Evolutionary conservation across 2,329 filamentous ascomycete genomes (phyloP), one percentile per base, ranked within the genome.

Genomic region (Cercospora nicotianae): DNA sequence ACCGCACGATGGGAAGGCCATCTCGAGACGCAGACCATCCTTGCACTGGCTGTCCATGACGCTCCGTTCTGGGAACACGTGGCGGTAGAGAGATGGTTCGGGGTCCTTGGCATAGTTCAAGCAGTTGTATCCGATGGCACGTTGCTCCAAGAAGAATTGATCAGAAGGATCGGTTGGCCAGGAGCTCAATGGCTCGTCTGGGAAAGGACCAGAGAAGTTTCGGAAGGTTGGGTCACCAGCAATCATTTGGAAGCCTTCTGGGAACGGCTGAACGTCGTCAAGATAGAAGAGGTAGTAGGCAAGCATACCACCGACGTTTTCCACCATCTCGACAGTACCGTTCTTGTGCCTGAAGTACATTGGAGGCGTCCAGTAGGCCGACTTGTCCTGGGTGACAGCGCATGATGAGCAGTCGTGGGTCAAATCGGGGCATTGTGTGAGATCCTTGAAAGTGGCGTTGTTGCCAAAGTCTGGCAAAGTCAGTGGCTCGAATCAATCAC

Each of bases 121-220:
- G 81, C 95, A 98, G 84, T 98, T 98, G 87, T 97, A 97, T 3
- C 95, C 94, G 30, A 97, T 75, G 9, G 94, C 92, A 69, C 94
- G 93, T 83, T 96, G 91, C 61, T 82, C 82, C 42, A 97, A 86
- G 63, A 89, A 87, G 16, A 80, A 79, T 82, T 96, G 93, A 10
- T 89, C 90, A 75, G 87, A 86, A 68, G 90, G 87, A 5, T 88
- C 81, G 1, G 78, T 80, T 4, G 80, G 77, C 94, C 94, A 97
- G 26, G 80, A 71, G 12, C 91, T 93, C 80, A 93, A 92, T 26
- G 87, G 85, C 45, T 87, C 83, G 73, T 87, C 87, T 2, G 89
- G 89, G 70, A 92, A 86, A 0, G 89, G 87, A 65, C 89, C 85
- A 10, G 87, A 87, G 80, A 91, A 96, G 75, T 87, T 87, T 69